Evolutionary conservation across 306 rosid genomes (phyloP), one percentile per base, ranked within the genome.

Genomic region (Cucumis cinereus): DNA sequence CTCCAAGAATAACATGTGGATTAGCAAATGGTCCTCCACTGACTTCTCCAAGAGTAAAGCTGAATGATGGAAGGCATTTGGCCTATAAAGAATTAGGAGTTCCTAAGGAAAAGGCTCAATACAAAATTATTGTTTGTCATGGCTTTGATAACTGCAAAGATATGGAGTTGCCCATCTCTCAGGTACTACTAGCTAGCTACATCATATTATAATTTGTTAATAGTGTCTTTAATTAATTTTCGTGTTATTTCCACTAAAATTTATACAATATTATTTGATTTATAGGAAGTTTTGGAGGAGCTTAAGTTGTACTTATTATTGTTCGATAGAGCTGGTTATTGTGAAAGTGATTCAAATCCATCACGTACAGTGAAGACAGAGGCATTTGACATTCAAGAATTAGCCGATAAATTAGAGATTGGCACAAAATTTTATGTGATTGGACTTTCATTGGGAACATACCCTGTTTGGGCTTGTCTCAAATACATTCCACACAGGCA

Each of bases 291-390:
- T 47, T 23, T 82, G 17, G 87, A 88, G 43, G 93, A 91, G 47
- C 86, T 86, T 0, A 83, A 83, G 69, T 66, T 89, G 64, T 93
- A 91, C 75, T 80, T 91, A n/a, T 79, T 93, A 58, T 23, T 36
- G 79, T 93, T 77, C n/a, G 97, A 93, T 61, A 82, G 96, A 85
- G 97, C 97, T 20, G 96, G 98, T 26, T 88, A 93, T 72, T 93
- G 97, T 49, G 98, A 93, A 22, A 93, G 97, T 77, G 93, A 91
- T 79, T 96, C 98, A 4, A 30, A 86, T 81, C 93, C 97, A 23
- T 81, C 77, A 15, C 96, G 98, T 19, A 82, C 96, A 3, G 97
- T 87, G 62, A 93, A 87, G 85, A 88, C 89, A 24, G 98, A 93
- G 82, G 97, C 98, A 17, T 89, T 81, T 80, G 97, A 93, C 78